Conservation (phyloP, 495 filamentous ascomycete genomes). For the Aspergillus sparsus region DNA sequence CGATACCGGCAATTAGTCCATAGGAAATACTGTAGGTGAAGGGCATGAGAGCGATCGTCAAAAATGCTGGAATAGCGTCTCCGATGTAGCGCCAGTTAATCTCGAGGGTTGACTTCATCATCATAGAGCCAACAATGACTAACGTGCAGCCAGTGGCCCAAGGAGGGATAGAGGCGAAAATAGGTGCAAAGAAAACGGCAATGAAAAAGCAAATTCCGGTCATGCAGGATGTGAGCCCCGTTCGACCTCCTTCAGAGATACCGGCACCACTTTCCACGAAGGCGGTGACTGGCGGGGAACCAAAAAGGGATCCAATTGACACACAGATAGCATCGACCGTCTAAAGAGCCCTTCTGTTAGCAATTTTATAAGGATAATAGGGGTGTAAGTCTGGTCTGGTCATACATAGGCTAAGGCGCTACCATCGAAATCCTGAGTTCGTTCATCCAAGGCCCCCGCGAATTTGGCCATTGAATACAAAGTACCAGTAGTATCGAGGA, state of each 20-base stretch:
- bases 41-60: conserved; percentile 81
- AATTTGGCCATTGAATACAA: conserved; percentile 84
- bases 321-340: conserved; percentile 75
- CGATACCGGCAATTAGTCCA: conserved; percentile 76
- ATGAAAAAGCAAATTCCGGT: conserved; percentile 83
- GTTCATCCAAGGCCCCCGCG: conserved; percentile 69
- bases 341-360: conserved; percentile 15
- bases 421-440: conserved; percentile 76
- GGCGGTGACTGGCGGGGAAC: conserved; percentile 74
- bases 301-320: conserved; percentile 74
- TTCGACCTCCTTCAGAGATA: conserved; percentile 80
- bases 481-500: conserved; percentile 74
- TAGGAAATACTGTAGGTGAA: conserved; percentile 83
- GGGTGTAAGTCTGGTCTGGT: background rate
- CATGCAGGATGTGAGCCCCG: conserved; percentile 75
- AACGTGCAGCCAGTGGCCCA: conserved; percentile 85
- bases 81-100: conserved; percentile 84
- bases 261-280: conserved; percentile 83
- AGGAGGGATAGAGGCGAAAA: conserved; percentile 80
- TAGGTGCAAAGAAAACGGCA: conserved; percentile 81
- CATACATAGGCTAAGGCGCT: conserved; percentile 69
- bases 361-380: background rate
- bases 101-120: conserved; percentile 70
- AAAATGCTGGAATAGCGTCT: conserved; percentile 76
- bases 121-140: conserved; percentile 77